Evolutionary conservation across 2,329 filamentous ascomycete genomes (phyloP).

Genomic region (Monosporascus cannonballus): DNA sequence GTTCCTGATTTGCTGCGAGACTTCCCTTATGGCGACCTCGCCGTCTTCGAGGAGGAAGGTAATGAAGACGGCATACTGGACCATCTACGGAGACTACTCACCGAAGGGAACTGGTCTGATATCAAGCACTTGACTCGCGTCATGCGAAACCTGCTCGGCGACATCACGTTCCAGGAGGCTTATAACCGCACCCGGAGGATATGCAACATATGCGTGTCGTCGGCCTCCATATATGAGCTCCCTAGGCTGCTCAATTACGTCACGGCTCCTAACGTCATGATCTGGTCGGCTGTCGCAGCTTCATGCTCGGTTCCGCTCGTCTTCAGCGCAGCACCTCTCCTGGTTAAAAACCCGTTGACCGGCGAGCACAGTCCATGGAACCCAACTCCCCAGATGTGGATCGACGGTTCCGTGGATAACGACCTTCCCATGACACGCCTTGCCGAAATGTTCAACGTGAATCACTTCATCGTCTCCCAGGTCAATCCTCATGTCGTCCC

Average conservation of each 20-base stretch:
- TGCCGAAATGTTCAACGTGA: slow-evolving; percentile 95
- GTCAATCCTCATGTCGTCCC: slow-evolving; percentile 92
- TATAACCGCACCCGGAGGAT: slow-evolving; percentile 92
- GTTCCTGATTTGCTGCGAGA: slow-evolving; percentile 61
- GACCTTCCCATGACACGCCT: slow-evolving; percentile 87
- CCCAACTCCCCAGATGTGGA: slow-evolving; percentile 77
- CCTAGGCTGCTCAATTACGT: slow-evolving; percentile 86
- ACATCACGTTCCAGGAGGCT: slow-evolving; percentile 91
- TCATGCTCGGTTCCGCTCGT: slow-evolving; percentile 89
- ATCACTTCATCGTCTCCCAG: slow-evolving; percentile 96
- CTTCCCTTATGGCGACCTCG: slow-evolving; percentile 74
- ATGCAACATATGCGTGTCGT: slow-evolving; percentile 90
- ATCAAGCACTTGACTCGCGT: slow-evolving; percentile 75
- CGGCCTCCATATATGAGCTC: slow-evolving; percentile 78
- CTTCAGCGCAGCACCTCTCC: slow-evolving; percentile 71
- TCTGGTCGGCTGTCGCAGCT: slow-evolving; percentile 94
- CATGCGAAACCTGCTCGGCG: slow-evolving; percentile 74
- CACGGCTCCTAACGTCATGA: slow-evolving; percentile 88
- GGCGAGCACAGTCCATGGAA: slow-evolving; percentile 78
- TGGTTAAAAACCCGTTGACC: slow-evolving; percentile 79
- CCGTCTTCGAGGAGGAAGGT: slow-evolving; percentile 65
- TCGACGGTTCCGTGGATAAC: slow-evolving; percentile 92
- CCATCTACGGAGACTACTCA: slow-evolving; percentile 67
- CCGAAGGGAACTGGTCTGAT: slow-evolving; percentile 79
- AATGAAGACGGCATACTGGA: slow-evolving; percentile 57